Evolutionary conservation across 345 rosid species (phyloP), one percentile per base, ranked within the genome.

Genomic region (Raphanus sativus): DNA sequence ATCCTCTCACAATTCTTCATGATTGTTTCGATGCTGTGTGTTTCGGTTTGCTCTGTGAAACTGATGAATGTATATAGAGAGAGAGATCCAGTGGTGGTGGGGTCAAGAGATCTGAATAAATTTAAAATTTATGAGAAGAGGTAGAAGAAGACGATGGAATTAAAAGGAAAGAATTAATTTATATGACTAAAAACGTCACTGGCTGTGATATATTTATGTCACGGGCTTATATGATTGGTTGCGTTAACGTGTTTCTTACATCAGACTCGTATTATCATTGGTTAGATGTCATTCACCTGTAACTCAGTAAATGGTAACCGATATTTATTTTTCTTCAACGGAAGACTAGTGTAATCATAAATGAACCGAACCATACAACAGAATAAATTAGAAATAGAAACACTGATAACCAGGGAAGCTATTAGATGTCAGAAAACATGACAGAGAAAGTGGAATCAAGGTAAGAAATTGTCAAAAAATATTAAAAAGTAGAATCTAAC

Each of bases 1-100:
- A 91, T 55, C 75, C 87, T 88, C 81, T 94, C 98, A 66, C 81
- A 60, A 77, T 85, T 92, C 89, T 89, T 94, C 97, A 92, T 92
- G 15, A 75, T 10, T 77, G 67, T 3, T 50, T 69, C 55, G 21
- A n/a, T 50, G 16, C 52, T n/a, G 52, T 50, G 58, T 11, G 70
- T 66, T 50, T 12, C 62, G 81, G 60, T 71, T 24, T 24, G 58
- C 81, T 56, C 71, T 56, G 54, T 65, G 48, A 25, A 15, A 10
- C 29, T 6, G 67, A 65, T 24, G 62, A 71, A 56, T 55, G 55
- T 50, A 12, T 40, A 3, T 2, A 50, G 55, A 71, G 81, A 65
- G 81, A 13, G 56, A 50, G 62, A 52, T 72, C 73, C 73, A 66
- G 69, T 72, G 81, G 81, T 71, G 81, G 55, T 66, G 76, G 81